phyloP scores from a whole-genome alignment of 2,329 filamentous ascomycete genomes.

The Alternaria viburni region DNA sequence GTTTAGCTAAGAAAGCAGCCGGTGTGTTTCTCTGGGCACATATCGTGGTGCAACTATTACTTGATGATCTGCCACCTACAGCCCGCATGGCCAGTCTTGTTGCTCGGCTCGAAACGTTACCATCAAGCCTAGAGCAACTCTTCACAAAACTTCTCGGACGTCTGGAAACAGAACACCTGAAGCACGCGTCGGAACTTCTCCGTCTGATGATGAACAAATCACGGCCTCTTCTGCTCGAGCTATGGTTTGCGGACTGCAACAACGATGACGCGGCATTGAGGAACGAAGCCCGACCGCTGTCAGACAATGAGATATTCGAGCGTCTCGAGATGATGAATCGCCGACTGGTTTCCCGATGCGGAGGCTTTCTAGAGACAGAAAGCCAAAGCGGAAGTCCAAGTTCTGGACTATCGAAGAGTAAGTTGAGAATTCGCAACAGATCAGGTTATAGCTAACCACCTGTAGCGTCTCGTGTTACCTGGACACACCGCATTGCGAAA shows the following conservation, averaged over 20 bases:
- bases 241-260: not conserved
- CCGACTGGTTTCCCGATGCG: not conserved
- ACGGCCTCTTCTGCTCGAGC: not conserved
- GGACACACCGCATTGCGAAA: constrained; percentile 19
- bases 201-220: constrained; percentile 3
- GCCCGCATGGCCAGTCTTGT: not conserved
- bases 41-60: not conserved
- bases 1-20: not conserved
- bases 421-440: fast-evolving
- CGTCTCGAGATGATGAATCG: not conserved
- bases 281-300: not conserved
- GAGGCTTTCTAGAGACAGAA: not conserved
- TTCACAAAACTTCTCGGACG: not conserved
- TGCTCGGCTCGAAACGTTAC: not conserved
- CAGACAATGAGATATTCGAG: not conserved
- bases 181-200: constrained; percentile 15
- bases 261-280: not conserved
- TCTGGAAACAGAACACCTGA: constrained; percentile 7
- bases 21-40: not conserved
- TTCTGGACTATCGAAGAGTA: not conserved
- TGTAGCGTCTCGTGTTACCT: not conserved
- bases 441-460: not conserved
- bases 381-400: fast-evolving
- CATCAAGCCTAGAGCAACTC: not conserved
- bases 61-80: not conserved